A percentile compares a stretch with the other conserved stretches of the same genome.
phyloP scores from a whole-genome alignment of 768 basidiomycete genomes.

The Hygrophorus russula region DNA sequence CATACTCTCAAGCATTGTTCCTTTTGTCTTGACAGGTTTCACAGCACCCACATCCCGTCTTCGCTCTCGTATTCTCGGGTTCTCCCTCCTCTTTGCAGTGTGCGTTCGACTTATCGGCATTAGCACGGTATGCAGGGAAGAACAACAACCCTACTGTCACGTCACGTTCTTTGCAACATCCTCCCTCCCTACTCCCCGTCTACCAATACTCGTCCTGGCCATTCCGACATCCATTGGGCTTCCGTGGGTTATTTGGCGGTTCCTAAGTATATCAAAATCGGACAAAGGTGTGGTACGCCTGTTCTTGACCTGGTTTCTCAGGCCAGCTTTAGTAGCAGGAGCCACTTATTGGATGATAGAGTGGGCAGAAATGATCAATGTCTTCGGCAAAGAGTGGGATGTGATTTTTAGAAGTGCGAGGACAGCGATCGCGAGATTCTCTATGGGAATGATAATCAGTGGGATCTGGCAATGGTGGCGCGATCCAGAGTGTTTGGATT shows the following conservation, averaged over 20 bases:
- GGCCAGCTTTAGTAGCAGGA: constrained; percentile 47
- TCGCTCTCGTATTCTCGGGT: constrained; percentile 64
- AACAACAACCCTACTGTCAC: constrained; percentile 82
- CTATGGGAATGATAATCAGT: constrained; percentile 38
- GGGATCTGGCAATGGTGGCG: constrained; percentile 61
- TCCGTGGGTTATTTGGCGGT: constrained; percentile 43
- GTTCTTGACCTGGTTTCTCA: constrained; percentile 49
- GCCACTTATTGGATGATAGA: constrained; percentile 74
- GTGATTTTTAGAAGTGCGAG: constrained; percentile 37
- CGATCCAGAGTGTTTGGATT: constrained; percentile 63
- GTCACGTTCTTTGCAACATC: constrained; percentile 84
- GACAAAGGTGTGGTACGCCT: constrained; percentile 61
- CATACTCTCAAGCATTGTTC: constrained; percentile 50
- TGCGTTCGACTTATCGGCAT: constrained; percentile 67
- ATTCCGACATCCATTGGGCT: constrained; percentile 41
- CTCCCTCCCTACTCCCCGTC: constrained; percentile 54
- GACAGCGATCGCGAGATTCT: constrained; percentile 50
- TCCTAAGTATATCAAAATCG: constrained; percentile 59
- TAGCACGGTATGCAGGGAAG: constrained; percentile 89
- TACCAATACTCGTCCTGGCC: constrained; percentile 43
- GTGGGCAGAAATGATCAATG: constrained; percentile 51
- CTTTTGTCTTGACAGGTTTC: constrained; percentile 49
- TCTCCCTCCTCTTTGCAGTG: constrained; percentile 51
- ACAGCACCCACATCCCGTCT: constrained; percentile 59
- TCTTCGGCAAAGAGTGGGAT: constrained; percentile 30